A percentile compares a stretch with the other conserved stretches of the same genome.
phyloP scores from a whole-genome alignment of 495 filamentous ascomycete genomes.

The Annulohypoxylon stygium region DNA sequence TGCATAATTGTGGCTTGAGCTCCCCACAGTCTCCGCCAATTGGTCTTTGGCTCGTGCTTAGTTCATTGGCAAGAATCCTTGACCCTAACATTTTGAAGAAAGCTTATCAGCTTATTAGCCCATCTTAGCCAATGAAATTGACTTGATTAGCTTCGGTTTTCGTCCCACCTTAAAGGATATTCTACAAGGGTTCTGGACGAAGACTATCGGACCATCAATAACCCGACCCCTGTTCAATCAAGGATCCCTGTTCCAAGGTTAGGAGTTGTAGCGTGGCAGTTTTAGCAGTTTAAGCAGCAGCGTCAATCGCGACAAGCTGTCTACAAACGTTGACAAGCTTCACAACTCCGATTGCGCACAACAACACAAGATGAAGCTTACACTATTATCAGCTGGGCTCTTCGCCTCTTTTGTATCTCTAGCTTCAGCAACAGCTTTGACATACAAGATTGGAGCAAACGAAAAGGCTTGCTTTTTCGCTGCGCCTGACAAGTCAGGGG shows the following conservation, averaged over 20 bases:
- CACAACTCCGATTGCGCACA: conserved; percentile 32
- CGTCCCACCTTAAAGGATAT: conserved; percentile 5
- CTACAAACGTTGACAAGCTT: conserved; percentile 34
- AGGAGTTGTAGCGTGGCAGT: conserved; percentile 28
- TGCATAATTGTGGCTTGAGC: conserved; percentile 46
- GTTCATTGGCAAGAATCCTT: conserved; percentile 25
- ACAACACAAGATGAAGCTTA: conserved; percentile 63
- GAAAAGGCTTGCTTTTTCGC: conserved; percentile 97
- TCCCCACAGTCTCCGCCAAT: conserved; percentile 29
- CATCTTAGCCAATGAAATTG: conserved; percentile 12
- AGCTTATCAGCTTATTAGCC: conserved; percentile 13
- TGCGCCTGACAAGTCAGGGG: conserved; percentile 76
- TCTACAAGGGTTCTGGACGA: not conserved
- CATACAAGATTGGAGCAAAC: conserved; percentile 89
- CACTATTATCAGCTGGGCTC: conserved; percentile 66
- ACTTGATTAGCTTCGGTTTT: conserved; percentile 23
- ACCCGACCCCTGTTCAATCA: conserved; percentile 38
- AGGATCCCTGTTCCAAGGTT: not conserved
- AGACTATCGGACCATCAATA: conserved; percentile 23
- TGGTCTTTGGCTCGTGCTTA: conserved; percentile 14
- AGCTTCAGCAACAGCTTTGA: conserved; percentile 87
- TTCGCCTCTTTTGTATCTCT: conserved; percentile 71
- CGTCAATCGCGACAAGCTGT: conserved; percentile 47
- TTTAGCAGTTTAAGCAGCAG: conserved; percentile 2
- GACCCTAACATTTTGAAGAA: not conserved